phyloP scores from a whole-genome alignment of 441 rosid species.

The Brassica balearica region DNA sequence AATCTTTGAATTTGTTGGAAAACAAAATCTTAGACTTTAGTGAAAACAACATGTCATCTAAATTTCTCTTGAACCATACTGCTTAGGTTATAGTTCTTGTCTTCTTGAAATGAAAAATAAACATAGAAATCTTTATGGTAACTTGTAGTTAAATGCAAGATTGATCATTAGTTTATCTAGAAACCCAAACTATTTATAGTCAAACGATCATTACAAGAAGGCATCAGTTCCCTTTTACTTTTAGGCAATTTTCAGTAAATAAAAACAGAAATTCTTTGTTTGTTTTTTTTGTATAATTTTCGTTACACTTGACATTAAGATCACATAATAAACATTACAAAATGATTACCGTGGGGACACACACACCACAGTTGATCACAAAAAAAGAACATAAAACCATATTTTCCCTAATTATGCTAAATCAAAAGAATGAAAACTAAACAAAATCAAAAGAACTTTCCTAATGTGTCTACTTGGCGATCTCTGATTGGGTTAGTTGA shows the following conservation, averaged over 20 bases:
- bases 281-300: slow-evolving; percentile 35
- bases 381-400: slow-evolving; percentile 29
- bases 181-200: slow-evolving; percentile 48
- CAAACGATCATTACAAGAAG: slow-evolving; percentile 49
- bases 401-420: slow-evolving; percentile 42
- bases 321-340: slow-evolving; percentile 41
- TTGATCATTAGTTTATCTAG: slow-evolving; percentile 43
- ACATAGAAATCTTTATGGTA: background rate
- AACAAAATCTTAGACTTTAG: slow-evolving; percentile 12
- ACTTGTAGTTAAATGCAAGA: background rate
- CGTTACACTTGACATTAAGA: slow-evolving; percentile 41
- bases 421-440: slow-evolving; percentile 52
- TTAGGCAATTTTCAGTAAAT: slow-evolving; percentile 36
- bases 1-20: slow-evolving; percentile 40
- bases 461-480: slow-evolving; percentile 52
- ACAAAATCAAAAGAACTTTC: slow-evolving; percentile 44
- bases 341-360: slow-evolving; percentile 51
- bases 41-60: slow-evolving; percentile 32
- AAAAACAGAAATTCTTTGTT: slow-evolving; percentile 33
- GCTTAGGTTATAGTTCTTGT: background rate
- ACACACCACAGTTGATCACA: slow-evolving; percentile 46
- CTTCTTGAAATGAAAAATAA: background rate
- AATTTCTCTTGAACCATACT: background rate
- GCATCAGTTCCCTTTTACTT: slow-evolving; percentile 33
- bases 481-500: slow-evolving; percentile 48